Conservation (phyloP, 768 basidiomycete species). For the Termitomyces bulborhizus region DNA sequence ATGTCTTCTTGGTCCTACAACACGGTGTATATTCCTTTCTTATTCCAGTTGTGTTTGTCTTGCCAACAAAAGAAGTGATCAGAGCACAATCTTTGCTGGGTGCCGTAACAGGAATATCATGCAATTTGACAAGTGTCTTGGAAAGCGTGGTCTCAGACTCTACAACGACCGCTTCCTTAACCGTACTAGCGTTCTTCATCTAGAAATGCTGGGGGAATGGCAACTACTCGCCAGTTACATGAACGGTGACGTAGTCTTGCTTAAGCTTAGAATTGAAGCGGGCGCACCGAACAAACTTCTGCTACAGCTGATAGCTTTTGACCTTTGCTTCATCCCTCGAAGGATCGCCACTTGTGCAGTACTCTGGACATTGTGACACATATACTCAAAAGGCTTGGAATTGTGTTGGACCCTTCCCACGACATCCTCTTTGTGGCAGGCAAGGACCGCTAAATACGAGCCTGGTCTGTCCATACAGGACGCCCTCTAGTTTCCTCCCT, state of each 20-base stretch:
- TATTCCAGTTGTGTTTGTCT: neutral
- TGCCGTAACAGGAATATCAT: constrained; percentile 53
- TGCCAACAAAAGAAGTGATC: constrained; percentile 1
- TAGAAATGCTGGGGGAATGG: constrained; percentile 42
- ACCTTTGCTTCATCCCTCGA: constrained; percentile 47
- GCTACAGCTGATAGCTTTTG: constrained; percentile 52
- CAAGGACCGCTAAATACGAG: constrained; percentile 55
- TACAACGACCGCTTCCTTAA: constrained; percentile 29
- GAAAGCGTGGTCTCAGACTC: constrained; percentile 31
- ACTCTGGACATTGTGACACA: constrained; percentile 54
- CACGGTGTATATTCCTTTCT: constrained; percentile 31
- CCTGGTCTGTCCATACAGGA: constrained; percentile 64
- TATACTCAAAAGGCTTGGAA: constrained; percentile 44
- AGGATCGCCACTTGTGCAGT: constrained; percentile 36
- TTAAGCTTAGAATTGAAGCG: neutral
- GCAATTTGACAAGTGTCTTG: constrained; percentile 51
- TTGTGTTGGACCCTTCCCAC: constrained; percentile 49
- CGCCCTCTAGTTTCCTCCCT: constrained; percentile 24
- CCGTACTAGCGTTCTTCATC: constrained; percentile 46
- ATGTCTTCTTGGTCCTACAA: constrained; percentile 58
- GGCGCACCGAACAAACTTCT: neutral
- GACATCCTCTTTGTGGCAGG: constrained; percentile 66
- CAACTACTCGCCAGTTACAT: constrained; percentile 54
- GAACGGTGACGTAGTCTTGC: constrained; percentile 46
- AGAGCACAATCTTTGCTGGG: constrained; percentile 52